Conservation (phyloP, 2,329 filamentous ascomycete species). For the Cadophora sp. region DNA sequence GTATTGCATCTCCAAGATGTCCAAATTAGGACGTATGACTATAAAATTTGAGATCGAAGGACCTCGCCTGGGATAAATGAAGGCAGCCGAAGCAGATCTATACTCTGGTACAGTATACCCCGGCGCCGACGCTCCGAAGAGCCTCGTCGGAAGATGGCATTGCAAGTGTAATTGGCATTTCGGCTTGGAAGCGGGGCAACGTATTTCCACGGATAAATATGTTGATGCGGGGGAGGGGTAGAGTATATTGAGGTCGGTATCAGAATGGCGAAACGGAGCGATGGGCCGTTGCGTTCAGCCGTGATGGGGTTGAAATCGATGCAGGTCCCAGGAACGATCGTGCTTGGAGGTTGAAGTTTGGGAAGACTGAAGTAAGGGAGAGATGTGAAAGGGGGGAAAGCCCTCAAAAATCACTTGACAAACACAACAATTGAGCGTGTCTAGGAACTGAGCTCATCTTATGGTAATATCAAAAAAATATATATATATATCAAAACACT, state of each 20-base stretch:
- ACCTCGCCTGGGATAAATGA: conserved; percentile 5
- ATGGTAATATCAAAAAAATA: no score
- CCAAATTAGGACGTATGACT: background rate
- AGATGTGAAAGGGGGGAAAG: no score
- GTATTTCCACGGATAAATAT: conserved; percentile 3
- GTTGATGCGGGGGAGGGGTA: background rate
- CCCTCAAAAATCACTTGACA: no score
- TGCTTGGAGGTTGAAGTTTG: background rate
- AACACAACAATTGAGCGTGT: no score
- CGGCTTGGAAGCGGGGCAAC: background rate
- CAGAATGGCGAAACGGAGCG: background rate
- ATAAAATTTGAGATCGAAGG: background rate
- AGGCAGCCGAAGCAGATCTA: background rate
- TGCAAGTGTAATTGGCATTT: background rate
- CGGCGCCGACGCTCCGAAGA: background rate
- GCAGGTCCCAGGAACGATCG: background rate
- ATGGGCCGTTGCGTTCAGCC: conserved; percentile 4
- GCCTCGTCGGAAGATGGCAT: background rate
- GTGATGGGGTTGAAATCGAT: background rate
- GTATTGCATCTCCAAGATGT: background rate
- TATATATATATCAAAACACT: no score
- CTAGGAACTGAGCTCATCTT: no score
- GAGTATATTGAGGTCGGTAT: conserved; percentile 1
- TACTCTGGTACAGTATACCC: background rate
- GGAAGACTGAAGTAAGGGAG: background rate